Evolutionary conservation across 768 basidiomycete genomes (phyloP).

Genomic region (Gloeophyllum trabeum): DNA sequence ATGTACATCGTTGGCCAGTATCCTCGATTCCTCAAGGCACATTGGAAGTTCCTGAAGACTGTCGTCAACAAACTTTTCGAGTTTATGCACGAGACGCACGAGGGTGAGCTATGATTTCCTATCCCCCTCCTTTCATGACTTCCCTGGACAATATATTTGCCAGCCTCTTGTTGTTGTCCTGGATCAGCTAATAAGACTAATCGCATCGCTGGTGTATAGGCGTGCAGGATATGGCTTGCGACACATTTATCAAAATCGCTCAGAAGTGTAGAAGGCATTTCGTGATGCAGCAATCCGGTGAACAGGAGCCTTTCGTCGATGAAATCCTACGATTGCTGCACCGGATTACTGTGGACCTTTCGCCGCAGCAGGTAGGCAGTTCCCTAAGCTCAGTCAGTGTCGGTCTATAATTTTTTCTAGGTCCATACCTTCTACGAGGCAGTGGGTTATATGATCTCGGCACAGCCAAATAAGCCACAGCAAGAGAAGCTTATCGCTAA

Average conservation of each 20-base stretch:
- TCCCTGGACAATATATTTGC: constrained; percentile 3
- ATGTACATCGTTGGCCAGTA: constrained; percentile 99
- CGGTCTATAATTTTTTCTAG: constrained; percentile 12
- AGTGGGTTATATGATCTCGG: constrained; percentile 98
- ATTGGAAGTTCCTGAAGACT: constrained; percentile 99
- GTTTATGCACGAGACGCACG: constrained; percentile 99
- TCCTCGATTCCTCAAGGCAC: constrained; percentile 97
- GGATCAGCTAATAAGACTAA: no score
- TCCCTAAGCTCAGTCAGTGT: constrained; percentile 4
- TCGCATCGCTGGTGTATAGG: no score
- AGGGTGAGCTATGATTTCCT: constrained; percentile 61
- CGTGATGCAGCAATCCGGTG: constrained; percentile 96
- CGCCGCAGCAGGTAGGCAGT: constrained; percentile 61
- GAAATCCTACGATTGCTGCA: constrained; percentile 90
- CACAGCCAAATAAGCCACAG: constrained; percentile 94
- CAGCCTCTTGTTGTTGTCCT: constrained; percentile 1
- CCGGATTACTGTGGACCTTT: constrained; percentile 88
- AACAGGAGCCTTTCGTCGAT: constrained; percentile 95
- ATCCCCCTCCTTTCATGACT: no score
- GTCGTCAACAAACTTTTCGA: constrained; percentile 99
- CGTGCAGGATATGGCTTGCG: constrained; percentile 99
- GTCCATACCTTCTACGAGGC: constrained; percentile 99
- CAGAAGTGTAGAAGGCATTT: constrained; percentile 98
- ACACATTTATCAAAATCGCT: constrained; percentile 99
- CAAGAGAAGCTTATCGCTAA: constrained; percentile 93